These are phyloP conservation scores for Tetrapyrgos nigripes DNA, from an alignment of 1,284 basidiomycete species.

Conservation along the genomic window DNA sequence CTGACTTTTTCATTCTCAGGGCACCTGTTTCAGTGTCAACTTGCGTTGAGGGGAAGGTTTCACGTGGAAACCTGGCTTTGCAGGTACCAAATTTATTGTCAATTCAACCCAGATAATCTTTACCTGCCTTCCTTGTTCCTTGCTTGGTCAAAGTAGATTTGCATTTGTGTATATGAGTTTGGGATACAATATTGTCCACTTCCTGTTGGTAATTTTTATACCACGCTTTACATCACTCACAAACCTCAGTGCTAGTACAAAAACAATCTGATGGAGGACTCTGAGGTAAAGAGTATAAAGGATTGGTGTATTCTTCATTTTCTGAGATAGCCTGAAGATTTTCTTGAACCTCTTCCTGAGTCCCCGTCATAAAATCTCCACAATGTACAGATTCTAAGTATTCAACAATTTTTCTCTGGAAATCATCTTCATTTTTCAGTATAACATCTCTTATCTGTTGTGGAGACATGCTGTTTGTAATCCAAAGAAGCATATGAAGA, in stretches of 20 bases:
- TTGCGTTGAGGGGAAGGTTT: constrained; percentile 16
- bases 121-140: constrained; percentile 1
- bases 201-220: constrained; percentile 1
- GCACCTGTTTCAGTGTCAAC: constrained; percentile 33
- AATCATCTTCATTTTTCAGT: constrained; percentile 19
- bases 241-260: not conserved
- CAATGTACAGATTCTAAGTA: constrained; percentile 19
- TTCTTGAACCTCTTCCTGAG: not conserved
- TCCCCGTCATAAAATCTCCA: constrained; percentile 16
- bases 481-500: constrained; percentile 38
- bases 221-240: not conserved
- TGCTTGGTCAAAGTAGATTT: not conserved
- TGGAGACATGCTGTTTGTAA: constrained; percentile 28
- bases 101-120: not conserved
- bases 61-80: constrained; percentile 33
- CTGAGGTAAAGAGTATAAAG: constrained; percentile 11
- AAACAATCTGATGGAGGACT: constrained; percentile 11
- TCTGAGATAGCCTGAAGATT: not conserved
- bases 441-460: constrained; percentile 30
- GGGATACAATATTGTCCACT: constrained; percentile 20
- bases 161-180: constrained; percentile 22
- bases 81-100: constrained; percentile 29
- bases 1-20: constrained; percentile 37
- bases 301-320: constrained; percentile 1
- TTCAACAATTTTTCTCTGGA: constrained; percentile 18